Base-by-base conservation (phyloP, 2,329 filamentous ascomycete genomes). In the Venturia aucupariae region DNA sequence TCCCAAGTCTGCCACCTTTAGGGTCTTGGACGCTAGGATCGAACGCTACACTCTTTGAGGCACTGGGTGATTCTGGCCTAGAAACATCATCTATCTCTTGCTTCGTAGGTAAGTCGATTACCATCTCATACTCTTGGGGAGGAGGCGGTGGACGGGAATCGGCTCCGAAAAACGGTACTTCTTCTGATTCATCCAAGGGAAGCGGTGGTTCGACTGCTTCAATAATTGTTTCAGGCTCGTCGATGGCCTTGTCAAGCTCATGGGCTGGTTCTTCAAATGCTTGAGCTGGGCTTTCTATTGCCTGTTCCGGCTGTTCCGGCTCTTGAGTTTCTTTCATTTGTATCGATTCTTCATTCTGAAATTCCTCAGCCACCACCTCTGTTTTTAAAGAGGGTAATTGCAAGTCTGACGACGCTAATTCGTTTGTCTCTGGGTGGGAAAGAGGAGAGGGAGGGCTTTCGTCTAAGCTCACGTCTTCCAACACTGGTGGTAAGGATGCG, bases 1-100 rank as follows among this genome's bases (percentile, higher is more conserved):
- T 61, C 3, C 39, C 35, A 3, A 62, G 60, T 48, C 51, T 65
- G 19, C 64, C 64, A 27, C 64, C 64, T 46, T 65, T 65, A 17
- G 57, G 57, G 5, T 65, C 64, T 62, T 62, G 59, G 11, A 65
- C 64, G 38, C 59, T 62, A n/a, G 64, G 60, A 44, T 65, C 64
- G 24, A 65, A 65, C 15, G 46, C 41, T 11, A 65, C 64, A 13
- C 61, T 48, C 27, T 65, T 65, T 2, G 44, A 39, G 13, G 57
- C 57, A 41, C 27, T 48, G 15, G 57, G 63, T 19, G 63, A 64
- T 39, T 59, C 62, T 46, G 30, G n/a, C 17, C 6, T 35, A 27
- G 22, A 27, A 30, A 22, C 22, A 10, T 41, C 22, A 11, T n/a
- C 4, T 22, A 44, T n/a, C 15, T 38, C 32, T 60, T 38, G 32